Conservation (phyloP, 2,329 filamentous ascomycete genomes). For the Fonsecaea multimorphosa region DNA sequence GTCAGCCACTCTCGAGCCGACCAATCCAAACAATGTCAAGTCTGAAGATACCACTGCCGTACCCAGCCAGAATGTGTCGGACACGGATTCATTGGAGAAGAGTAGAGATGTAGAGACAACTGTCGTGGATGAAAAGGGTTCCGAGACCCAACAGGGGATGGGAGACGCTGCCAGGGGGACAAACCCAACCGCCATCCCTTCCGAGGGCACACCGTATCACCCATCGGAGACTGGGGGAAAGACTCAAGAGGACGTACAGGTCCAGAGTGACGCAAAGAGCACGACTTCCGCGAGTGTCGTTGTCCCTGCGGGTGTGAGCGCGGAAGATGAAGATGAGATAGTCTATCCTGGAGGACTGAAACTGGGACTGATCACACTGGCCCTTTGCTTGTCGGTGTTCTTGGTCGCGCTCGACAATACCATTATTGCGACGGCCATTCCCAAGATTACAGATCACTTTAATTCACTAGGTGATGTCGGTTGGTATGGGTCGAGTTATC, state of each 20-base stretch:
- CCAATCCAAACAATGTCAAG: conserved; percentile 21
- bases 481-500: conserved; percentile 40
- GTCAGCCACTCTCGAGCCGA: neutral
- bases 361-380: conserved; percentile 46
- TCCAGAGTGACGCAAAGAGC: conserved; percentile 23
- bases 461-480: conserved; percentile 39
- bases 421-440: conserved; percentile 44
- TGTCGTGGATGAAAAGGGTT: conserved; percentile 12
- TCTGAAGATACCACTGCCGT: conserved; percentile 33
- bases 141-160: conserved; percentile 1
- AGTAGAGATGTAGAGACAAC: conserved; percentile 12
- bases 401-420: conserved; percentile 48
- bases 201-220: neutral
- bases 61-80: conserved; percentile 36
- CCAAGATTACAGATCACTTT: conserved; percentile 40
- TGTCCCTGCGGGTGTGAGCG: conserved; percentile 10
- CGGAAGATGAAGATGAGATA: conserved; percentile 49
- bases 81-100: conserved; percentile 33
- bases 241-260: conserved; percentile 15
- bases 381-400: conserved; percentile 48
- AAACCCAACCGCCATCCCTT: neutral
- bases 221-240: neutral
- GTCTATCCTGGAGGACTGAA: conserved; percentile 46
- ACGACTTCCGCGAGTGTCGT: conserved; percentile 7
- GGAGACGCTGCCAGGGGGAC: conserved; percentile 2